phyloP scores from a whole-genome alignment of 257 asterid genomes.

The Gentiana dahurica region DNA sequence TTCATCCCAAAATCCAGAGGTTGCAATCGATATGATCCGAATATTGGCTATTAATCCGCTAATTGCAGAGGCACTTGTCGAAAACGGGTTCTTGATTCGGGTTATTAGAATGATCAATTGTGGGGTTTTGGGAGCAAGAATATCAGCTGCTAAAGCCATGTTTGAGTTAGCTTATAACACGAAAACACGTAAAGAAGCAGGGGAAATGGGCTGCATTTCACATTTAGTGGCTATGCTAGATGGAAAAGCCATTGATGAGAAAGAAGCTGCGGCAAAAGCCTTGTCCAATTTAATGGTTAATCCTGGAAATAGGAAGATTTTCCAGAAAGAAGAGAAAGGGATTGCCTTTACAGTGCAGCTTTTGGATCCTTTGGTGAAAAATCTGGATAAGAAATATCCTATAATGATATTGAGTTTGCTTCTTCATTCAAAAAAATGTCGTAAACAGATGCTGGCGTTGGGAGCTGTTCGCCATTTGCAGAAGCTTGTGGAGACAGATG shows the following conservation, averaged over 20 bases:
- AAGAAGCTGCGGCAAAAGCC: conserved; percentile 52
- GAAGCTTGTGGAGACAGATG: conserved; percentile 52
- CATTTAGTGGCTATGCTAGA: conserved; percentile 53
- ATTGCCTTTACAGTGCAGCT: conserved; percentile 38
- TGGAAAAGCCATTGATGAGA: conserved; percentile 70
- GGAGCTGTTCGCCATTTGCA: conserved; percentile 56
- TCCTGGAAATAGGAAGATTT: conserved; percentile 46
- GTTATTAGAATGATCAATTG: conserved; percentile 36
- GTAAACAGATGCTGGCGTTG: conserved; percentile 58
- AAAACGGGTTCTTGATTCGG: conserved; percentile 38
- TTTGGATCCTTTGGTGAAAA: conserved; percentile 38
- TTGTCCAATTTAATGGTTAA: conserved; percentile 43
- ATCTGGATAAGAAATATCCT: conserved; percentile 41
- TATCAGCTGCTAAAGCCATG: conserved; percentile 52
- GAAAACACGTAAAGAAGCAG: conserved; percentile 59
- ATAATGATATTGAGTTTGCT: conserved; percentile 34
- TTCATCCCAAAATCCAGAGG: conserved; percentile 40
- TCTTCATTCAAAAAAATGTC: conserved; percentile 53
- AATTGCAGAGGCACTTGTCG: conserved; percentile 48
- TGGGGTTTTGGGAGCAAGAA: conserved; percentile 48
- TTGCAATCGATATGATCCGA: conserved; percentile 46
- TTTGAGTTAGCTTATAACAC: conserved; percentile 43
- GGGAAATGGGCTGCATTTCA: conserved; percentile 62
- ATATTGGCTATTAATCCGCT: conserved; percentile 44
- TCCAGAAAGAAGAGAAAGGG: conserved; percentile 68